Conservation (phyloP, 176 grass and related monocot species). For the Aegilops umbellulata region DNA sequence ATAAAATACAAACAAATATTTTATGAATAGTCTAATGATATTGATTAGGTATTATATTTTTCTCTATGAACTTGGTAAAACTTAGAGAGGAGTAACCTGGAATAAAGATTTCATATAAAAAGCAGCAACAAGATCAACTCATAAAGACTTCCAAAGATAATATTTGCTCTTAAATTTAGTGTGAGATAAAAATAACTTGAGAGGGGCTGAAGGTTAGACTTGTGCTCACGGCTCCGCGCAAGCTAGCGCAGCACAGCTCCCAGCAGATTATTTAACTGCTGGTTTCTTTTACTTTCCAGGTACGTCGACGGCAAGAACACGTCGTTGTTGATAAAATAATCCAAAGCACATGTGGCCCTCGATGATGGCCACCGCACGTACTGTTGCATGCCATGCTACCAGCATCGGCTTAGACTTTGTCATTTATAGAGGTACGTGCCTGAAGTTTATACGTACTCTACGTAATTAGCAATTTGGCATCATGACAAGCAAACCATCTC, state of each 20-base stretch:
- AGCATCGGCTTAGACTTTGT: constrained; percentile 41
- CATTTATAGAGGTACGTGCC: constrained; percentile 40
- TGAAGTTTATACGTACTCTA: constrained; percentile 30
- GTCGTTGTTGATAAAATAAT: constrained; percentile 31
- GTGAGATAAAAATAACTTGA: background rate
- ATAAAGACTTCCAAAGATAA: background rate
- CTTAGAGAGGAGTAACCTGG: background rate
- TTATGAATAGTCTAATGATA: no score
- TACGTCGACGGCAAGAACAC: constrained; percentile 1
- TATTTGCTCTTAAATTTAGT: background rate
- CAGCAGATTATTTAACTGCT: background rate
- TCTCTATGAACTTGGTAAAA: no score
- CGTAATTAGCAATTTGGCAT: constrained; percentile 43
- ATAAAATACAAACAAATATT: no score
- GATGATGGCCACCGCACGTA: constrained; percentile 14
- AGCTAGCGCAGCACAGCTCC: background rate
- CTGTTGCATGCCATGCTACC: constrained; percentile 31
- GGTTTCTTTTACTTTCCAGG: constrained; percentile 4
- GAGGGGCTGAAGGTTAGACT: background rate
- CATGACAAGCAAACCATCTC: constrained; percentile 40
- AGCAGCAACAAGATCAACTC: background rate
- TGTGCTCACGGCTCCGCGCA: background rate
- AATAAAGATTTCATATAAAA: background rate
- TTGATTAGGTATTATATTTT: no score
- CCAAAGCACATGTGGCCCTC: constrained; percentile 32